Evolutionary conservation across 352 stramenopile species (phyloP).

Genomic region (Phytophthora vignae): DNA sequence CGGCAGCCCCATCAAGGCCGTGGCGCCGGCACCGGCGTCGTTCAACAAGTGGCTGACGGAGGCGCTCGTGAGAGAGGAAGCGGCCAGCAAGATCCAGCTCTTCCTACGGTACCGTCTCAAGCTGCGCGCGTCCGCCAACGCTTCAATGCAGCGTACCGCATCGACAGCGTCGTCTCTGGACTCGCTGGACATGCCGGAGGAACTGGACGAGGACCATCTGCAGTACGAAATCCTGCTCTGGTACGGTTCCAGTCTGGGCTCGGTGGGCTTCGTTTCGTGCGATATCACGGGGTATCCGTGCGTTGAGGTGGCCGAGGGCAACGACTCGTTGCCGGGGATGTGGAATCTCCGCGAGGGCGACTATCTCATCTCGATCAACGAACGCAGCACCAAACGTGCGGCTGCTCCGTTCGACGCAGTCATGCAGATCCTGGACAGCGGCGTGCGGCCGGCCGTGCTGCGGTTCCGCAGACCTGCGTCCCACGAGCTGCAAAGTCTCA

Average conservation of each 20-base stretch:
- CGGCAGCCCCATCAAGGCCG: constrained; percentile 13
- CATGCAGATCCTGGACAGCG: constrained; percentile 65
- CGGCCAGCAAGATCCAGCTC: constrained; percentile 46
- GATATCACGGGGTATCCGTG: constrained; percentile 60
- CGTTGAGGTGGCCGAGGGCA: constrained; percentile 61
- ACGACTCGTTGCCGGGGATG: constrained; percentile 71
- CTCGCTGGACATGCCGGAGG: constrained; percentile 32
- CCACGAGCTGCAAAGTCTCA: constrained; percentile 52
- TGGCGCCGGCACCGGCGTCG: constrained; percentile 35
- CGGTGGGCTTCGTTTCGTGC: constrained; percentile 53
- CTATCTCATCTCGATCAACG: constrained; percentile 70
- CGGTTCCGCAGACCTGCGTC: constrained; percentile 61
- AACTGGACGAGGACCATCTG: constrained; percentile 50
- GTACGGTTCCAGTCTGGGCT: constrained; percentile 63
- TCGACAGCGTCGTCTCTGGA: constrained; percentile 39
- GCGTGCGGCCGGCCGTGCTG: constrained; percentile 68
- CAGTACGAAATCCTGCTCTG: constrained; percentile 72
- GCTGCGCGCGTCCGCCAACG: constrained; percentile 25
- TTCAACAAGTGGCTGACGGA: constrained; percentile 48
- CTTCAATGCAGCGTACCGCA: constrained; percentile 34
- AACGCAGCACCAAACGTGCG: constrained; percentile 46
- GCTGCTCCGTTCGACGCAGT: constrained; percentile 55
- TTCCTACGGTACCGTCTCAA: constrained; percentile 44
- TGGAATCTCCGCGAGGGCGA: constrained; percentile 71
- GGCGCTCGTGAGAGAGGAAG: constrained; percentile 37